Evolutionary conservation across 495 filamentous ascomycete genomes (phyloP).

Genomic region (Podospora appendiculata): DNA sequence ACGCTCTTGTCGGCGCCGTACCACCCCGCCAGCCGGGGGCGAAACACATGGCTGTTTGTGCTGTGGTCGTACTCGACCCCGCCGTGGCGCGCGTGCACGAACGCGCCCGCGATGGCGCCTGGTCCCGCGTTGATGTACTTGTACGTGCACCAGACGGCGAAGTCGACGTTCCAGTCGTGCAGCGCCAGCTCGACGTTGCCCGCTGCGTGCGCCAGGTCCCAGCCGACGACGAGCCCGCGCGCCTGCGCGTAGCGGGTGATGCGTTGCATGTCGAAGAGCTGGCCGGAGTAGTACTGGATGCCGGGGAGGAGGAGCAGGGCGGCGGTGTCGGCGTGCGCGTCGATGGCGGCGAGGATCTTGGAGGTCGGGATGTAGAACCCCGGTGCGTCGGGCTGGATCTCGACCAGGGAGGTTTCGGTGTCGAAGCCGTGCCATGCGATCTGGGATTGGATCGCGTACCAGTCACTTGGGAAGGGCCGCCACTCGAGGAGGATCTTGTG

Average conservation of each 20-base stretch:
- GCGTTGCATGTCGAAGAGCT: constrained; percentile 71
- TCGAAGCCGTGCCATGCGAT: constrained; percentile 63
- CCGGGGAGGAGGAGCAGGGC: constrained; percentile 79
- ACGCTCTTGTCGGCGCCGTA: constrained; percentile 70
- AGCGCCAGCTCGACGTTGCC: constrained; percentile 78
- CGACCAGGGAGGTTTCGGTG: constrained; percentile 59
- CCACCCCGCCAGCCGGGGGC: constrained; percentile 63
- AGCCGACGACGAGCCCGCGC: constrained; percentile 71
- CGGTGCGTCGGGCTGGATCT: constrained; percentile 56
- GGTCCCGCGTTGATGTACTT: constrained; percentile 92
- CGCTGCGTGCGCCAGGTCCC: constrained; percentile 89
- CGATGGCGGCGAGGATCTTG: constrained; percentile 68
- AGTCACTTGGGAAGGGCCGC: constrained; percentile 88
- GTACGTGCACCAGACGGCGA: constrained; percentile 90
- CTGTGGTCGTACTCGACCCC: background rate
- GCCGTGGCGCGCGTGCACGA: constrained; percentile 68
- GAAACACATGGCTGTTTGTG: constrained; percentile 18
- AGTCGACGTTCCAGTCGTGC: constrained; percentile 93
- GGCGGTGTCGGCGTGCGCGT: constrained; percentile 65
- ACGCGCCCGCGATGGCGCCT: constrained; percentile 73
- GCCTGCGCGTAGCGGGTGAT: constrained; percentile 75
- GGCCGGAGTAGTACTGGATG: constrained; percentile 90
- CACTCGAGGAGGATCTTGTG: constrained; percentile 87
- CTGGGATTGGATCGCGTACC: constrained; percentile 85
- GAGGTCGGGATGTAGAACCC: constrained; percentile 56